Percentiles rank a stretch among this genome's conserved stretches.
Conservation (phyloP, 2,329 filamentous ascomycete species). For the Gaeumannomyces tritici region DNA sequence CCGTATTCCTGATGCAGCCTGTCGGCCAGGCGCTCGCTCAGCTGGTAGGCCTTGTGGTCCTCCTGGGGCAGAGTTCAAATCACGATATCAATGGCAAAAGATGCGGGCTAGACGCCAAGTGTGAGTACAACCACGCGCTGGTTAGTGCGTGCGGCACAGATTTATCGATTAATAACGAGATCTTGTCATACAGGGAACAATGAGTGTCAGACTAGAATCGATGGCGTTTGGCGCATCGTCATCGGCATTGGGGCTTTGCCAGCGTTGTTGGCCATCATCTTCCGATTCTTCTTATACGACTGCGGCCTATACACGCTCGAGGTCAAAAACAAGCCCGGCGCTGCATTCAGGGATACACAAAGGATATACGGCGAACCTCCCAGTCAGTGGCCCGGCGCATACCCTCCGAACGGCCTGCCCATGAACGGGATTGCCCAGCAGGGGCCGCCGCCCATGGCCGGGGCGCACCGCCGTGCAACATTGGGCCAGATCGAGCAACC, state of each 20-base stretch:
- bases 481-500: slow-evolving; percentile 14
- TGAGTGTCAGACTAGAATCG: slow-evolving; percentile 37
- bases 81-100: slow-evolving; percentile 32
- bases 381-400: slow-evolving; percentile 1
- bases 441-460: background rate
- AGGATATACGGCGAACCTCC: slow-evolving; percentile 41
- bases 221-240: slow-evolving; percentile 58
- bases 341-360: slow-evolving; percentile 50
- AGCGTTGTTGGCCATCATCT: slow-evolving; percentile 53
- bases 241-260: slow-evolving; percentile 57
- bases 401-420: background rate
- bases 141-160: background rate
- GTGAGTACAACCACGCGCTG: background rate
- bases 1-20: slow-evolving; percentile 61
- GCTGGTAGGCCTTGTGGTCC: slow-evolving; percentile 45
- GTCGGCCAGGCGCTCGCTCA: slow-evolving; percentile 58
- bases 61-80: slow-evolving; percentile 33
- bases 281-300: slow-evolving; percentile 58
- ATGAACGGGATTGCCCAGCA: background rate
- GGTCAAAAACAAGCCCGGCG: slow-evolving; percentile 50
- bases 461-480: background rate
- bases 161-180: background rate
- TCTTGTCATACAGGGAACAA: slow-evolving; percentile 20
- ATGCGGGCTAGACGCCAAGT: slow-evolving; percentile 34
- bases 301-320: slow-evolving; percentile 57